A percentile compares a stretch with the other conserved stretches of the same genome.
phyloP scores from a whole-genome alignment of 192 early-diverging fungal genomes.

The Coemansia erecta region DNA sequence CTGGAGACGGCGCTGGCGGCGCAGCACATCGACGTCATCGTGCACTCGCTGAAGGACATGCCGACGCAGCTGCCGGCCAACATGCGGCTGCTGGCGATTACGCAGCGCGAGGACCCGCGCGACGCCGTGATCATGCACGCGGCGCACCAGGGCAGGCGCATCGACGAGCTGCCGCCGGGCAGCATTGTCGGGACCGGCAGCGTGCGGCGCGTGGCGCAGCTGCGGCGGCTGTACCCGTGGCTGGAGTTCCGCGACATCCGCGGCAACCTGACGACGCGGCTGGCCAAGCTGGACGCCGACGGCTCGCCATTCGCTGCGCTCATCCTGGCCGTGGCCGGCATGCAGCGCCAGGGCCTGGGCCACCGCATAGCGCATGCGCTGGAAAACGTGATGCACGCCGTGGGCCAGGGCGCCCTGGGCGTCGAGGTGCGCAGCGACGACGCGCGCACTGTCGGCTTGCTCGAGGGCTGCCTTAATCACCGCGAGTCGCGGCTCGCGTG shows the following conservation, averaged over 20 bases:
- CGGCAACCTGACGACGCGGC: slow-evolving; percentile 82
- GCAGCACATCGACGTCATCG: slow-evolving; percentile 74
- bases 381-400: slow-evolving; percentile 74
- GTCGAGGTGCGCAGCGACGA: slow-evolving; percentile 80
- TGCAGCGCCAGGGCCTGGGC: slow-evolving; percentile 67
- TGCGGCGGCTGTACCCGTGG: slow-evolving; percentile 72
- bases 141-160: slow-evolving; percentile 25
- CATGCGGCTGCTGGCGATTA: slow-evolving; percentile 78
- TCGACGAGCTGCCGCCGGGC: slow-evolving; percentile 69
- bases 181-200: slow-evolving; percentile 86
- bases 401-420: slow-evolving; percentile 89
- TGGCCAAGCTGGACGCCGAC: slow-evolving; percentile 76
- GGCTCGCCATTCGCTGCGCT: slow-evolving; percentile 71
- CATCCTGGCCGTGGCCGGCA: slow-evolving; percentile 84
- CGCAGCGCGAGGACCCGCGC: slow-evolving; percentile 85
- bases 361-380: slow-evolving; percentile 73
- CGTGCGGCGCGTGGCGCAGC: slow-evolving; percentile 83
- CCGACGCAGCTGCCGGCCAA: slow-evolving; percentile 80
- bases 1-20: slow-evolving; percentile 75
- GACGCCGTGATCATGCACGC: slow-evolving; percentile 77
- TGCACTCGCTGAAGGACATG: slow-evolving; percentile 94
- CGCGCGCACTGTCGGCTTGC: slow-evolving; percentile 37
- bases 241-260: slow-evolving; percentile 75
- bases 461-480: slow-evolving; percentile 65
- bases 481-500: slow-evolving; percentile 63